Percentiles rank a stretch among this genome's conserved stretches.
These are phyloP conservation scores for Monosporascus sp. DNA, from an alignment of 2,329 filamentous ascomycete genomes.

Conservation along the genomic window DNA sequence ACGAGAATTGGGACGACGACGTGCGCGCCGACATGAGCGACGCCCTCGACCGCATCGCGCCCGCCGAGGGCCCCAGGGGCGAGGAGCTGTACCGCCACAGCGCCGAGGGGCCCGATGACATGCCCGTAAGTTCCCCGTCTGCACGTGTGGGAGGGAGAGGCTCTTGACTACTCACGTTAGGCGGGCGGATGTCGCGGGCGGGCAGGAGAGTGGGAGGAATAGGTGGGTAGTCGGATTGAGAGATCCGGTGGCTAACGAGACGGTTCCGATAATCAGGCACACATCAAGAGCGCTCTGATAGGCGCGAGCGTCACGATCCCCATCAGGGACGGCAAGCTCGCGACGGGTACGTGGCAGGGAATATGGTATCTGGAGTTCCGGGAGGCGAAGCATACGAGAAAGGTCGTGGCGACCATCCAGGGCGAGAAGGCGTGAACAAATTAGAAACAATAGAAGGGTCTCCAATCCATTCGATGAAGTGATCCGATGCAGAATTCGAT, in stretches of 20 bases:
- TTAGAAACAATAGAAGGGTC: not conserved
- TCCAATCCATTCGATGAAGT: not conserved
- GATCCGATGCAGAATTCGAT: too few relatives aligned
- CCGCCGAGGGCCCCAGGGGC: conserved; percentile 67
- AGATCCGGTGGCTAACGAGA: too few relatives aligned
- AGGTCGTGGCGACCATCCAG: conserved; percentile 89
- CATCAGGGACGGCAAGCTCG: conserved; percentile 77
- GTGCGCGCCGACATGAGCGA: conserved; percentile 94
- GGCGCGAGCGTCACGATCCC: conserved; percentile 88
- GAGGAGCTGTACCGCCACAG: conserved; percentile 76
- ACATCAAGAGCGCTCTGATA: conserved; percentile 86
- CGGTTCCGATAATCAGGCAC: conserved; percentile 50
- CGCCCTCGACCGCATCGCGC: conserved; percentile 84
- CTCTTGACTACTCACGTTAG: too few relatives aligned
- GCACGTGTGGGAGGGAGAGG: too few relatives aligned
- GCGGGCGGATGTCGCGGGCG: too few relatives aligned
- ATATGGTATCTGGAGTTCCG: conserved; percentile 96
- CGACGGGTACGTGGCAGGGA: conserved; percentile 71
- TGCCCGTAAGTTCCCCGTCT: conserved; percentile 60
- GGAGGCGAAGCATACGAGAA: conserved; percentile 67
- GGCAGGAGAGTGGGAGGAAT: too few relatives aligned
- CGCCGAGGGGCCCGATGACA: conserved; percentile 87
- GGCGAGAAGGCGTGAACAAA: conserved; percentile 59
- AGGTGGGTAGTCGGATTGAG: too few relatives aligned
- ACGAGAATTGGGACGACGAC: conserved; percentile 84